These are phyloP conservation scores for Aspergillus fumigatus DNA, from an alignment of 2,329 filamentous ascomycete species.

Conservation along the genomic window DNA sequence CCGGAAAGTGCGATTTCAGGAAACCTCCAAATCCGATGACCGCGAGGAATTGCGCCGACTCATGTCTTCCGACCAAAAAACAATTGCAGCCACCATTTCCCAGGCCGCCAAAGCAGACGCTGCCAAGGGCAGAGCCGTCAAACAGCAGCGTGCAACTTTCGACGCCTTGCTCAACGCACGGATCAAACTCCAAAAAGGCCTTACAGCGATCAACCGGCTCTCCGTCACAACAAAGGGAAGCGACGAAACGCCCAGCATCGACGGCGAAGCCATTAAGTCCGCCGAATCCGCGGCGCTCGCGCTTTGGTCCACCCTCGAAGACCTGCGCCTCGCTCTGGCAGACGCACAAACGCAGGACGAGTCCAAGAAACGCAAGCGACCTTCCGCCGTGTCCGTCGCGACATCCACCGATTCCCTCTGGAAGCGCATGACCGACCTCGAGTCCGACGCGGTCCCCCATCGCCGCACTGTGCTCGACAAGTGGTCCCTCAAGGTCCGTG, in stretches of 20 bases:
- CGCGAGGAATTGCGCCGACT: slow-evolving; percentile 62
- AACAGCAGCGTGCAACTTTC: slow-evolving; percentile 77
- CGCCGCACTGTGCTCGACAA: slow-evolving; percentile 76
- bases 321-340: slow-evolving; percentile 37
- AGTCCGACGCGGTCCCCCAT: slow-evolving; percentile 55
- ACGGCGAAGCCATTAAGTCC: slow-evolving; percentile 57
- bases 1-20: slow-evolving; percentile 19
- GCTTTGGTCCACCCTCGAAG: slow-evolving; percentile 68
- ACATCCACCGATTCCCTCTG: slow-evolving; percentile 65
- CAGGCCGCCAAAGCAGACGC: slow-evolving; percentile 71
- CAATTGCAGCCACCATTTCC: slow-evolving; percentile 59
- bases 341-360: slow-evolving; percentile 31
- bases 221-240: slow-evolving; percentile 40
- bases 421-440: slow-evolving; percentile 64
- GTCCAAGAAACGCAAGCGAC: slow-evolving; percentile 45
- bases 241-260: slow-evolving; percentile 31
- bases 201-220: slow-evolving; percentile 77
- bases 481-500: slow-evolving; percentile 79
- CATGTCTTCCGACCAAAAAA: slow-evolving; percentile 64
- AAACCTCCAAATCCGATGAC: slow-evolving; percentile 26
- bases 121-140: slow-evolving; percentile 80
- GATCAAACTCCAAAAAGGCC: slow-evolving; percentile 87
- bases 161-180: slow-evolving; percentile 84
- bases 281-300: slow-evolving; percentile 82
- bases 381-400: slow-evolving; percentile 43